These are phyloP conservation scores for Acer campestre DNA, from an alignment of 345 rosid genomes.

Conservation along the genomic window DNA sequence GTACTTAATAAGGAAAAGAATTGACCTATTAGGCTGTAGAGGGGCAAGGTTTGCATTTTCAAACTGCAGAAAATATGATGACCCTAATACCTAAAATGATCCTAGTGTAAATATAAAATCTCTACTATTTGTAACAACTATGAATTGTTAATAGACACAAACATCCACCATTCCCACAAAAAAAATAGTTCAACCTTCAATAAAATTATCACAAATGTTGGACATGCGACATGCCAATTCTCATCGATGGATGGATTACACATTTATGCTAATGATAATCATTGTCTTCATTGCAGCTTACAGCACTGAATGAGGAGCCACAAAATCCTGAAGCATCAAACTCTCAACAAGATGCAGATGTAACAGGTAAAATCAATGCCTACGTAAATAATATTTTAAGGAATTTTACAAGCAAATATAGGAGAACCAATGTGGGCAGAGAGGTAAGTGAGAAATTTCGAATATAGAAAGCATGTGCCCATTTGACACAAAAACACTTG, in stretches of 20 bases:
- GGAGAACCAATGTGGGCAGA: neutral
- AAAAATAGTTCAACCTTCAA: neutral
- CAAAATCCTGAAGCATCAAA: conserved; percentile 35
- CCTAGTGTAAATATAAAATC: neutral
- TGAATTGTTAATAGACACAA: neutral
- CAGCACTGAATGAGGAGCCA: conserved; percentile 42
- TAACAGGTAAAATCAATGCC: conserved; percentile 49
- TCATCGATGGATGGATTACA: neutral
- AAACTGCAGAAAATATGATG: conserved; percentile 3
- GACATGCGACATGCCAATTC: neutral
- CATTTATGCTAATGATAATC: conserved; percentile 14
- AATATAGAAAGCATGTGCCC: neutral
- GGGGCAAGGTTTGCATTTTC: neutral
- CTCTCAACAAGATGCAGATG: conserved; percentile 33
- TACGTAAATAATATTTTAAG: neutral
- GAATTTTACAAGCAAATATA: neutral
- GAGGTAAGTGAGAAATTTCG: neutral
- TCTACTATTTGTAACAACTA: neutral
- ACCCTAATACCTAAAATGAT: neutral
- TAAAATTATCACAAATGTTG: neutral
- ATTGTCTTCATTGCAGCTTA: conserved; percentile 43
- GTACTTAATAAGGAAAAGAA: neutral
- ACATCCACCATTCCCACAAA: neutral
- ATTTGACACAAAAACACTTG: neutral
- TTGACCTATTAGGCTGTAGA: neutral